Conservation (phyloP, 2,329 filamentous ascomycete species). For the Neopestalotiopsis clavispora region DNA sequence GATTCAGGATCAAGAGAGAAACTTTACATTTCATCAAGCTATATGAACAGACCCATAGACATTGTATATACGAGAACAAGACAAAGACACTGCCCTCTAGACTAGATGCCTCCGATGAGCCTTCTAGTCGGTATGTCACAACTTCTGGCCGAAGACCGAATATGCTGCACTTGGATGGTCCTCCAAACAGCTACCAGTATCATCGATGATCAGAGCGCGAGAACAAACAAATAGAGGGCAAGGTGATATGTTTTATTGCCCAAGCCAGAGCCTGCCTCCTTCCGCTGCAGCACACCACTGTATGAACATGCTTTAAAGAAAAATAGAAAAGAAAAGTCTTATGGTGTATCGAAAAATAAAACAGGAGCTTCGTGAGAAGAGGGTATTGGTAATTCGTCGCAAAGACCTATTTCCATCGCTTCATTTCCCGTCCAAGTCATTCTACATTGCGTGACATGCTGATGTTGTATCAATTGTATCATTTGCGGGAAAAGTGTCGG, state of each 20-base stretch:
- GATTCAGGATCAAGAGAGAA: too few relatives aligned
- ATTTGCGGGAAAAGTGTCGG: neutral
- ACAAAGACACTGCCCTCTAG: neutral
- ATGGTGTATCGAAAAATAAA: neutral
- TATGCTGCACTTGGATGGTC: neutral
- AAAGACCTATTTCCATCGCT: conserved; percentile 10
- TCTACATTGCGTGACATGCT: conserved; percentile 9
- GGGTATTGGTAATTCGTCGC: conserved; percentile 12
- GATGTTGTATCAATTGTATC: neutral
- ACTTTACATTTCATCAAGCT: conserved; percentile 9
- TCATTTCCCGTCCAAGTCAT: conserved; percentile 15
- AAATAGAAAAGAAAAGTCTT: conserved; percentile 1
- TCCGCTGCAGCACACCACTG: neutral
- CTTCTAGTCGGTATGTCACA: neutral
- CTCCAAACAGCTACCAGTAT: neutral
- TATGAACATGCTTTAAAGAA: neutral
- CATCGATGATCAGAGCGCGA: too few relatives aligned
- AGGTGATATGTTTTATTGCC: conserved; percentile 11
- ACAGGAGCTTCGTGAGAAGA: conserved; percentile 6
- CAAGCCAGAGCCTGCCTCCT: conserved; percentile 3
- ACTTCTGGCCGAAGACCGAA: neutral
- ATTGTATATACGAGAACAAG: conserved; percentile 12
- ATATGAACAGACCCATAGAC: conserved; percentile 2
- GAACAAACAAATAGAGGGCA: neutral
- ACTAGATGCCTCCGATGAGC: neutral